Evolutionary conservation across 2,329 filamentous ascomycete species (phyloP), one percentile per base, ranked within the genome.

Genomic region (Macrophomina pseudophaseolina): DNA sequence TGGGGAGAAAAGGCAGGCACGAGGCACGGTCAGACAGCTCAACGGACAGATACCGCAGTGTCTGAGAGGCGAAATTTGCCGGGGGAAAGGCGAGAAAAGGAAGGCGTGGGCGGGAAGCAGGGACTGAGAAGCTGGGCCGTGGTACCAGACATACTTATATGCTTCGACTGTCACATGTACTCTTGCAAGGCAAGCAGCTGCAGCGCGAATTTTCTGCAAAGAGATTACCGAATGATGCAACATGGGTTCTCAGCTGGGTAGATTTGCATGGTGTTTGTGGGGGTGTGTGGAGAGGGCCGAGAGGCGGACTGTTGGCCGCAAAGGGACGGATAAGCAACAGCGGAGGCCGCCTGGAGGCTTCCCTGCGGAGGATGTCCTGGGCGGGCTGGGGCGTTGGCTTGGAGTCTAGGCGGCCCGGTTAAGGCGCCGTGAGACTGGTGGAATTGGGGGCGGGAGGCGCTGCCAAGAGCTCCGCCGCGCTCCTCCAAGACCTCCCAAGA

Each of bases 401-500:
- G 58, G 58, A 23, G 42, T 23, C 58, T 62, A n/a, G 58, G 58
- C 58, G 14, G 5, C 40, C 40, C 40, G 40, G 32, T 33, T 33
- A 59, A 12, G 8, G 54, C 42, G 44, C n/a, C 9, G 44, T 16
- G 58, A 44, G 8, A 49, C 44, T 62, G 58, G 58, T 62, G 58
- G 58, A 62, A 23, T 35, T 48, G 42, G 28, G 42, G 30, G 58
- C 58, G 58, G 42, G 42, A 59, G 42, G 42, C 42, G 58, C 30
- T 30, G 58, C 58, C 58, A 62, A 62, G 58, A 8, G 42, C 58
- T 62, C 58, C 58, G 58, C 58, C 42, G 58, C 58, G 58, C 58
- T 62, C 58, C 44, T 49, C 44, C 42, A 48, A 48, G 58, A 33
- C 28, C 12, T 4, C 32, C 54, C 58, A 48, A 48, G 58, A 33